A percentile compares a stretch with the other conserved stretches of the same genome.
Conservation (phyloP, 225 moss, liverwort and hornwort genomes). For the Anthoceros angustus region DNA sequence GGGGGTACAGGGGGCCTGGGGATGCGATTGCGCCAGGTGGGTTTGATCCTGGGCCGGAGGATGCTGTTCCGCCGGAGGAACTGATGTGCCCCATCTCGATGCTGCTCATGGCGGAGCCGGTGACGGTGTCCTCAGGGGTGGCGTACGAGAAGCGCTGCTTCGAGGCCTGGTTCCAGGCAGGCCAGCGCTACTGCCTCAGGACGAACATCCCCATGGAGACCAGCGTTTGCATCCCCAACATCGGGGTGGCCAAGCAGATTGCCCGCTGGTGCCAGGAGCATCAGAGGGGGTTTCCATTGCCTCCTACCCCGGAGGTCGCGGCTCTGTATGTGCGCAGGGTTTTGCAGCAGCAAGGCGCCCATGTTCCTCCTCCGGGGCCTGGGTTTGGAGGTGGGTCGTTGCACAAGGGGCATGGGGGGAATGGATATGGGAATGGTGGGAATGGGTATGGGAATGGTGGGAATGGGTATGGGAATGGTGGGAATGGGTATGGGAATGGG, state of each 20-base stretch:
- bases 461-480: too few relatives aligned
- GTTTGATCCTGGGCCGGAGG: neutral
- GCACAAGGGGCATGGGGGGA: too few relatives aligned
- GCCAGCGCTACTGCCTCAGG: constrained; percentile 26
- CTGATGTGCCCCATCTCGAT: constrained; percentile 6
- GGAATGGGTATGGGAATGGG: too few relatives aligned
- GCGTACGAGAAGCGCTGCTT: constrained; percentile 2
- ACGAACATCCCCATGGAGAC: constrained; percentile 27
- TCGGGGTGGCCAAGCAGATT: constrained; percentile 27
- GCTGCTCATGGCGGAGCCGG: constrained; percentile 7
- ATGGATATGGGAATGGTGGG: too few relatives aligned
- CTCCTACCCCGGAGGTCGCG: constrained; percentile 22
- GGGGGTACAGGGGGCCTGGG: neutral
- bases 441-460: too few relatives aligned
- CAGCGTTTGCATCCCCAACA: constrained; percentile 28
- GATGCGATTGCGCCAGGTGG: neutral
- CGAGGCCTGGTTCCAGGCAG: neutral
- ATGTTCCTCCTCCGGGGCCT: too few relatives aligned
- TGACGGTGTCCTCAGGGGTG: constrained; percentile 6
- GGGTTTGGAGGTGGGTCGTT: too few relatives aligned
- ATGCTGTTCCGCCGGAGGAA: neutral
- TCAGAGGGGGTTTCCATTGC: constrained; percentile 19
- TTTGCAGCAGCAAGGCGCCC: neutral
- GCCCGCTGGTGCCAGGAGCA: constrained; percentile 40
- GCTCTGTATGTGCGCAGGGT: neutral